A percentile compares a stretch with the other conserved stretches of the same genome.
Conservation (phyloP, 345 rosid species). For the Nasturtium officinale region DNA sequence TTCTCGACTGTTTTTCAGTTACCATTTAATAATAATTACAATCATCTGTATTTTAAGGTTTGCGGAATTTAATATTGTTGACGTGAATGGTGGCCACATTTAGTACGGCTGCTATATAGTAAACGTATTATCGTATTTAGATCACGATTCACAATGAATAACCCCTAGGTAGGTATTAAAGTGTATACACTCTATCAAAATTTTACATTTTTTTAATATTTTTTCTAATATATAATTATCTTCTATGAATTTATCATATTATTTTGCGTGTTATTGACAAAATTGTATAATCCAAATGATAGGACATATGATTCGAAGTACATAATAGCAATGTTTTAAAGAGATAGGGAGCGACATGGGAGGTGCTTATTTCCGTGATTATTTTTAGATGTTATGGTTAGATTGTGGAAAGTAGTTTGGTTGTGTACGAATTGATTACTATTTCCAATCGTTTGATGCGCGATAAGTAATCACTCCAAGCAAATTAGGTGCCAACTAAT, state of each 20-base stretch:
- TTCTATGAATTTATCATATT: no score
- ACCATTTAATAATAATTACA: neutral
- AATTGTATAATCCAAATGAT: no score
- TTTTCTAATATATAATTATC: no score
- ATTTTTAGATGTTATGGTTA: no score
- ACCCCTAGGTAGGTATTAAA: neutral
- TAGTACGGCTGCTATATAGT: neutral
- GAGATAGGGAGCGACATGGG: no score
- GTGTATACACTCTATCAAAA: neutral
- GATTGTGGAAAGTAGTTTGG: neutral
- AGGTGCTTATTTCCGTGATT: no score
- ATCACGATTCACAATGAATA: no score
- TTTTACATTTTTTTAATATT: no score
- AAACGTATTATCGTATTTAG: neutral
- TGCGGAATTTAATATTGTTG: neutral
- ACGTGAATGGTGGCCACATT: conserved; percentile 6
- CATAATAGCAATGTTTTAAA: no score
- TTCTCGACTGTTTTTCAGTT: neutral
- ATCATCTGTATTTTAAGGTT: neutral
- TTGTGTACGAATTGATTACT: conserved; percentile 6
- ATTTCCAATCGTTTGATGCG: neutral
- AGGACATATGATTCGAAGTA: no score
- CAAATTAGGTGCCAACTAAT: conserved; percentile 9
- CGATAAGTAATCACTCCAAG: neutral
- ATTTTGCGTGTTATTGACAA: no score